Percentiles rank a stretch among this genome's conserved stretches.
phyloP scores from a whole-genome alignment of 1,284 basidiomycete species.

The Malassezia globosa region DNA sequence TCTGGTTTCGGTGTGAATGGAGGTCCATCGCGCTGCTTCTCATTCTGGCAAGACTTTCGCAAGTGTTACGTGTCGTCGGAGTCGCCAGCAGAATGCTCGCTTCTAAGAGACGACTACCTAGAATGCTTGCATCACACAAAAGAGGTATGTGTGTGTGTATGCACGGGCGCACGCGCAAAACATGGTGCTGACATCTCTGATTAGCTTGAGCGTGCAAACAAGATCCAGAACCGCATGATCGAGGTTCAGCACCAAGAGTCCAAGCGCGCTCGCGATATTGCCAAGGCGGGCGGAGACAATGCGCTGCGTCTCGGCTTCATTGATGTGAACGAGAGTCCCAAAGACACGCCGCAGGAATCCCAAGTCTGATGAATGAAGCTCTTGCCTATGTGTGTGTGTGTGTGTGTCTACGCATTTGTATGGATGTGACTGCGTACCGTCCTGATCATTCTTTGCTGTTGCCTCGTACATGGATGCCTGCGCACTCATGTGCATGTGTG shows the following conservation, averaged over 20 bases:
- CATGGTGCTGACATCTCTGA: background rate
- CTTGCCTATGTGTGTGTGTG: no score
- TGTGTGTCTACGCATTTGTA: no score
- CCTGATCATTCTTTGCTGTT: no score
- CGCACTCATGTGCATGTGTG: no score
- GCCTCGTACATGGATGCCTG: no score
- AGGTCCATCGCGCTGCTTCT: slow-evolving; percentile 76
- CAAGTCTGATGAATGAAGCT: background rate
- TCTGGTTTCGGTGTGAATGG: slow-evolving; percentile 60
- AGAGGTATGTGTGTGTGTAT: slow-evolving; percentile 55
- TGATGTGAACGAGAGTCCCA: background rate
- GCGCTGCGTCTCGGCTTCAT: slow-evolving; percentile 13
- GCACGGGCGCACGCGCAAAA: background rate
- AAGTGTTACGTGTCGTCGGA: slow-evolving; percentile 83
- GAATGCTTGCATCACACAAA: slow-evolving; percentile 85
- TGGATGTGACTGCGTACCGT: no score
- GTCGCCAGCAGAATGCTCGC: slow-evolving; percentile 60
- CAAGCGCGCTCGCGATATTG: slow-evolving; percentile 12
- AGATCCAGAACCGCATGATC: slow-evolving; percentile 16
- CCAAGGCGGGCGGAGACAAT: background rate
- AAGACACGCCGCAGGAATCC: background rate
- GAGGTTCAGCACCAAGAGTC: slow-evolving; percentile 17
- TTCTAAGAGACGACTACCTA: slow-evolving; percentile 74
- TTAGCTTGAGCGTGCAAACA: slow-evolving; percentile 18
- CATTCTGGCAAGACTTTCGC: slow-evolving; percentile 66